Evolutionary conservation across 73 alveolate genomes (phyloP).

Genomic region (Paramecium octaurelia): DNA sequence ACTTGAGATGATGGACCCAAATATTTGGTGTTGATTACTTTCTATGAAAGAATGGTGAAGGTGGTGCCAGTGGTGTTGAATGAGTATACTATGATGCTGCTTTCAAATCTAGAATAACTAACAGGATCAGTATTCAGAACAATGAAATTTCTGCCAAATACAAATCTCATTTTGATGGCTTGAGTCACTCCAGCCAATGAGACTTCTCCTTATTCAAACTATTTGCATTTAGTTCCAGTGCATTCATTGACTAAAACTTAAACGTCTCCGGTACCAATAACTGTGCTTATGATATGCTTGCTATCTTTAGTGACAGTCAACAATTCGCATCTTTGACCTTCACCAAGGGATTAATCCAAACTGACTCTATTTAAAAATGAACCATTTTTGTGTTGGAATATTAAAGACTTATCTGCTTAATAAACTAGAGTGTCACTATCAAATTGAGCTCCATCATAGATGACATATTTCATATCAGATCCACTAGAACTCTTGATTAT

Average conservation of each 20-base stretch:
- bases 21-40: background rate
- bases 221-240: background rate
- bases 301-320: background rate
- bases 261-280: background rate
- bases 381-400: background rate
- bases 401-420: background rate
- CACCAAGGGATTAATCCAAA: background rate
- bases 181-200: background rate
- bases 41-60: background rate
- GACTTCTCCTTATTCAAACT: background rate
- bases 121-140: conserved; percentile 27
- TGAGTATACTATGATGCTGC: background rate
- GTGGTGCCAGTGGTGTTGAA: background rate
- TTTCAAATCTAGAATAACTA: background rate
- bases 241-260: background rate
- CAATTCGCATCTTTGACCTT: background rate
- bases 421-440: background rate
- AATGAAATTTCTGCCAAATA: background rate
- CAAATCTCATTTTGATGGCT: background rate
- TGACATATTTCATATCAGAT: background rate
- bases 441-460: background rate
- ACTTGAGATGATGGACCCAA: background rate
- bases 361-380: background rate
- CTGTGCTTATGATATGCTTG: background rate
- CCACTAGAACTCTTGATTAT: background rate